These are phyloP conservation scores for Eremochloa ophiuroides DNA, from an alignment of 176 grass and related monocot species.

Conservation along the genomic window DNA sequence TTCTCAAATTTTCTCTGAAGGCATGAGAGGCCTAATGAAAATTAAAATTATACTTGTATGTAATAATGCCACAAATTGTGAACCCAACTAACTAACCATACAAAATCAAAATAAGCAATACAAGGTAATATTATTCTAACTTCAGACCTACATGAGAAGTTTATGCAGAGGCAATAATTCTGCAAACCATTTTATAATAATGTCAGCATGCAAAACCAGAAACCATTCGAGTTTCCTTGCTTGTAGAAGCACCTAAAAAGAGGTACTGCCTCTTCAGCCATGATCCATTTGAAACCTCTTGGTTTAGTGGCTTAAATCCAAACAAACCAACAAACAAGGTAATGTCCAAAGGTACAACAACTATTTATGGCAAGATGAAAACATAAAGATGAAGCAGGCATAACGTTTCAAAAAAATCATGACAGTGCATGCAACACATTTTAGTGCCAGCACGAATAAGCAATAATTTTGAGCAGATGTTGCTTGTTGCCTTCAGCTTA, in stretches of 20 bases:
- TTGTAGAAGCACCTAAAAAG: conserved; percentile 86
- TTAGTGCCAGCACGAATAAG: neutral
- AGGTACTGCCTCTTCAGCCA: conserved; percentile 70
- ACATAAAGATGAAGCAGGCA: neutral
- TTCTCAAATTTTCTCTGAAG: too few relatives aligned
- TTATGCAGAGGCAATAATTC: too few relatives aligned
- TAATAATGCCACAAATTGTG: too few relatives aligned
- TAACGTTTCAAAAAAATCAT: neutral
- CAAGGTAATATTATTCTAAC: too few relatives aligned
- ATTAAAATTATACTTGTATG: too few relatives aligned
- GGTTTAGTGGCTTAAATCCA: conserved; percentile 18
- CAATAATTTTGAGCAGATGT: neutral
- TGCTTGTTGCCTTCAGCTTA: conserved; percentile 14
- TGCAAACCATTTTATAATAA: too few relatives aligned
- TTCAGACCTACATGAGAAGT: too few relatives aligned
- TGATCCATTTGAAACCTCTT: conserved; percentile 74
- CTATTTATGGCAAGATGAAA: neutral
- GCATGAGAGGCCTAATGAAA: too few relatives aligned
- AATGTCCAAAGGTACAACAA: neutral
- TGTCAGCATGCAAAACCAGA: too few relatives aligned
- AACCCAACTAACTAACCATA: too few relatives aligned
- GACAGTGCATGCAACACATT: neutral
- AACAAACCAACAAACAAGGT: conserved; percentile 4
- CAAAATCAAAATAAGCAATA: too few relatives aligned
- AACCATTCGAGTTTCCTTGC: too few relatives aligned